Base-by-base conservation (phyloP, 129 eudicot species). In the Lonicera japonica region DNA sequence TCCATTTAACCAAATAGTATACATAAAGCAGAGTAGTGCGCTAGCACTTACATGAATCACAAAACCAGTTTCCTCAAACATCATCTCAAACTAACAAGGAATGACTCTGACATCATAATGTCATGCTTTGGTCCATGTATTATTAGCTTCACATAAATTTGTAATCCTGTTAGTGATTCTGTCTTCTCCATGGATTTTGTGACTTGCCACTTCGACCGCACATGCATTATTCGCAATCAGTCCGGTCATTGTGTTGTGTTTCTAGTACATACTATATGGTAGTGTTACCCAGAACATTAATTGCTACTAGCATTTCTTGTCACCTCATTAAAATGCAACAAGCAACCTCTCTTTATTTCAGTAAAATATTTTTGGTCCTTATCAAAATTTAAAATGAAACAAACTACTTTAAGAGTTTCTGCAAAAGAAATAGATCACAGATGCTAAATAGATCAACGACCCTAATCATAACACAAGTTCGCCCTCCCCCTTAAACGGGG, bases 251-350 rank as follows among this genome's bases (percentile, higher is more conserved):
- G 2, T 29, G 36, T 29, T 29, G 36, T 29, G 36, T 6, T 29
- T 29, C 48, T 8, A 56, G 24, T 23, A 54, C 19, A 24, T 45
- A 1, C 24, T 29, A 43, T 43, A 43, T 43, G 6, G 50, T 21
- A 34, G 52, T 14, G 52, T 21, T 45, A 15, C 25, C 43, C 60
- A 56, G 41, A 13, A 59, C 58, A 51, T 59, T 40, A 50, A 65
- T 11, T 40, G 19, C 62, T 59, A 38, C 66, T 18, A n/a, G 22
- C 11, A 59, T 22, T 58, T 16, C 21, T n/a, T 22, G 18, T 45
- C 55, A 50, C 1, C 55, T 50, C 55, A 50, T 14, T 17, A 45
- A 47, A 69, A 65, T 21, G 15, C 29, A 54, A 54, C 8, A 20
- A 21, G 58, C 58, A 19, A 54, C 20, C 20, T 29, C 36, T 29